Base-by-base conservation (phyloP, 176 grass and related monocot genomes). In the Oryza nivara region DNA sequence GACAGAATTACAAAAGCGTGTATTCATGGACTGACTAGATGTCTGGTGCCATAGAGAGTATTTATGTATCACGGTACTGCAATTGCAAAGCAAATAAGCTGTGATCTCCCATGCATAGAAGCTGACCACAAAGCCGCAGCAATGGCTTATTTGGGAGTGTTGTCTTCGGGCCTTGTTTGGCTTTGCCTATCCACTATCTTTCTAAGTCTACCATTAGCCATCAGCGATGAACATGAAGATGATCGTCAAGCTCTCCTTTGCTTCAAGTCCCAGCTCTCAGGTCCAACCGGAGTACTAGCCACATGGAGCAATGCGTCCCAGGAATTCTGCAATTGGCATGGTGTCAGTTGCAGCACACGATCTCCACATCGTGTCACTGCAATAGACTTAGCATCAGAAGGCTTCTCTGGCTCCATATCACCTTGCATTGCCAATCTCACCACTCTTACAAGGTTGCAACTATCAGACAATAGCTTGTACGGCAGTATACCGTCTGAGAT, bases 401-500 rank as follows among this genome's bases (percentile, higher is more conserved):
- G 56, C 4, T 16, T 91, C 56, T 48, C 70, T 7, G 90, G 90
- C 25, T 40, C 48, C 44, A 64, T 91, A 17, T 74, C 90, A 6
- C 77, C 85, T 11, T 83, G 78, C 4, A 23, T 88, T 15, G 67
- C 68, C 47, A 92, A 88, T 6, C 40, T 92, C 4, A 88, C 54
- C 16, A 74, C 47, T 44, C 86, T 88, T 15, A 2, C 9, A 25
- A 69, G 38, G n/a, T 15, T 92, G 36, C 70, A 92, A 19, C 28
- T 88, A 7, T 72, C 90, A 3, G 38, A 52, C 3, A 92, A 92
- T 26, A 36, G 14, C 30, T 45, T 92, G 19, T 48, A 75, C 2
- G 88, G 93, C 0, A 10, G 10, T 13, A 87, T 94, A 44, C 89
- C 89, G 0, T 23, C 26, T 3, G 86, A 91, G 70, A 38, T 94